Evolutionary conservation across 495 filamentous ascomycete genomes (phyloP).

Genomic region (Penicillium argentinense): DNA sequence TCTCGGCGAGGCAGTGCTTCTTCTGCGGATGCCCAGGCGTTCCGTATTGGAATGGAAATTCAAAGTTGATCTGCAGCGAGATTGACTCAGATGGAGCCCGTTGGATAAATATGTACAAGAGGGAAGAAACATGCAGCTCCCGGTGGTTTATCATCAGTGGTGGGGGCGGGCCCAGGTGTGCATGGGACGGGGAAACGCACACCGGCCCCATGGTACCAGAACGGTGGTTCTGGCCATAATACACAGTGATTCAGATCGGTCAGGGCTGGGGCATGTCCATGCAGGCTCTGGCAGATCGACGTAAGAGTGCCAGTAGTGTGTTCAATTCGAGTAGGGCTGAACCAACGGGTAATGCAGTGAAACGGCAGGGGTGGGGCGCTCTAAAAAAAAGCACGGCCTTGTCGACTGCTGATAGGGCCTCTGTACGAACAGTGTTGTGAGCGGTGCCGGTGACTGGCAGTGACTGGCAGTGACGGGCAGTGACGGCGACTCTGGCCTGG

Average conservation of each 20-base stretch:
- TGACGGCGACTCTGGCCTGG: no score
- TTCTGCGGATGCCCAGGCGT: constrained; percentile 12
- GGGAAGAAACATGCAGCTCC: neutral
- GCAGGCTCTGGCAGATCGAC: neutral
- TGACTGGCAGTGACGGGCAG: no score
- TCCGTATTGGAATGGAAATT: constrained; percentile 14
- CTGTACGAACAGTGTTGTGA: no score
- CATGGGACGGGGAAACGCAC: neutral
- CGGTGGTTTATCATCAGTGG: neutral
- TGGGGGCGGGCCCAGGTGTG: neutral
- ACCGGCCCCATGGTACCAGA: neutral
- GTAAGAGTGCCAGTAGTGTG: neutral
- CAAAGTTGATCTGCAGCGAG: constrained; percentile 16
- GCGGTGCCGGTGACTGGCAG: no score
- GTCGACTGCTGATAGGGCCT: no score
- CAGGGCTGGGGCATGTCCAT: constrained; percentile 1
- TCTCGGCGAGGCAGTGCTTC: constrained; percentile 25
- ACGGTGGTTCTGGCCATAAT: no score
- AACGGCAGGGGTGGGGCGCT: neutral
- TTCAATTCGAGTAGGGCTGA: constrained; percentile 5
- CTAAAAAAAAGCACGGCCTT: neutral
- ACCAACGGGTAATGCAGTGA: neutral
- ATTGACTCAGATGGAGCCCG: constrained; percentile 7
- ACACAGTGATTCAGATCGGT: neutral
- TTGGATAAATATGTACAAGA: constrained; percentile 2